Evolutionary conservation across 768 basidiomycete genomes (phyloP).

Genomic region (Lactarius trivialis): DNA sequence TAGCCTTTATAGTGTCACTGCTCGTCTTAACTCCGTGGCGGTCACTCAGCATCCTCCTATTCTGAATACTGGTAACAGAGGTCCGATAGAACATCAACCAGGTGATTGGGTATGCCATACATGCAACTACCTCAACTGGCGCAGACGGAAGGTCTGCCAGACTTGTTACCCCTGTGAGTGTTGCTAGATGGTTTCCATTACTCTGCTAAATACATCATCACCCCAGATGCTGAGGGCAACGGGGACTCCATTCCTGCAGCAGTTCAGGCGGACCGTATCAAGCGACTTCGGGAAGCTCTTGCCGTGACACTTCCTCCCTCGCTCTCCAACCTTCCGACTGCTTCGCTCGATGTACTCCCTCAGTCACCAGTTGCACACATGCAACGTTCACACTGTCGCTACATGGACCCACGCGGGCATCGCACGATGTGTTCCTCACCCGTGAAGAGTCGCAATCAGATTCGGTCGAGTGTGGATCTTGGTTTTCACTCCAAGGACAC

Average conservation of each 20-base stretch:
- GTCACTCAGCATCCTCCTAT: conserved; percentile 67
- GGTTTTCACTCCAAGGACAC: conserved; percentile 41
- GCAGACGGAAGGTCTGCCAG: conserved; percentile 83
- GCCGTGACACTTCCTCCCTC: conserved; percentile 14
- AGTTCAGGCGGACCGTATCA: conserved; percentile 80
- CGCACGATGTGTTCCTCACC: background rate
- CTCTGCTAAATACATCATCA: background rate
- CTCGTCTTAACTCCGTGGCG: conserved; percentile 16
- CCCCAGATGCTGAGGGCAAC: conserved; percentile 76
- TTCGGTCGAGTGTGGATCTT: conserved; percentile 39
- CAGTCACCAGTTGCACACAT: background rate
- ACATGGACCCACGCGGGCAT: conserved; percentile 1
- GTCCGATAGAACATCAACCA: conserved; percentile 77
- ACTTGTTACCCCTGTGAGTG: conserved; percentile 74
- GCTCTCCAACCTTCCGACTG: background rate
- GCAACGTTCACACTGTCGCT: conserved; percentile 1
- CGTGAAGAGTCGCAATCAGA: background rate
- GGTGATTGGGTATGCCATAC: conserved; percentile 60
- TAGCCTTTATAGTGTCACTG: background rate
- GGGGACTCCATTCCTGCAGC: conserved; percentile 81
- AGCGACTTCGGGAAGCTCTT: conserved; percentile 69
- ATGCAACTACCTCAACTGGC: conserved; percentile 86
- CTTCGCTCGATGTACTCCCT: background rate
- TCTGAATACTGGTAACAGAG: conserved; percentile 82
- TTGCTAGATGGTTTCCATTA: conserved; percentile 1